phyloP scores from a whole-genome alignment of 257 asterid genomes.

The Solanum chmielewskii region DNA sequence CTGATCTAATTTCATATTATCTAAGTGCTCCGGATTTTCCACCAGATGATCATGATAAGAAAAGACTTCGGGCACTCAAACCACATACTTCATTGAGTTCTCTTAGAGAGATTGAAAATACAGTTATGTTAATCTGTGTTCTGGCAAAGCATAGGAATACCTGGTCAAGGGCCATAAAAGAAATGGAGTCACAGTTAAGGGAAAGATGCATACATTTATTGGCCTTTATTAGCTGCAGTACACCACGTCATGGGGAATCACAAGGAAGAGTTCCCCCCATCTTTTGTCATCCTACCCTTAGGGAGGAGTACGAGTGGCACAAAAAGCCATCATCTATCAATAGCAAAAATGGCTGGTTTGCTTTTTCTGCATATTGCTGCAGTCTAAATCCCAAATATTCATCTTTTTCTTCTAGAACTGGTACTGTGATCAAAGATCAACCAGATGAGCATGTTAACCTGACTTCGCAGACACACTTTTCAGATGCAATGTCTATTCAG shows the following conservation, averaged over 20 bases:
- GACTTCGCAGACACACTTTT: conserved; percentile 40
- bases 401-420: conserved; percentile 27
- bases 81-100: conserved; percentile 48
- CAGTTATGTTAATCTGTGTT: conserved; percentile 60
- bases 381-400: conserved; percentile 35
- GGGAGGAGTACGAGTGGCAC: conserved; percentile 78
- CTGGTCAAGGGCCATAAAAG: conserved; percentile 67
- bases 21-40: conserved; percentile 83
- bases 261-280: conserved; percentile 41
- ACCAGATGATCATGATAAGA: conserved; percentile 52
- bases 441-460: conserved; percentile 13
- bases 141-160: conserved; percentile 58
- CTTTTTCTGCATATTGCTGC: conserved; percentile 72
- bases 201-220: conserved; percentile 78
- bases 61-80: conserved; percentile 66
- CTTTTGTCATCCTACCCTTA: conserved; percentile 46
- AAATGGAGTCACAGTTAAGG: conserved; percentile 65
- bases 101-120: conserved; percentile 71
- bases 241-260: conserved; percentile 64
- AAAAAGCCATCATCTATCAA: conserved; percentile 57
- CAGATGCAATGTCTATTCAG: conserved; percentile 67
- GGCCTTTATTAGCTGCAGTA: conserved; percentile 79
- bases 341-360: conserved; percentile 88
- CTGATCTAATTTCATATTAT: conserved; percentile 48
- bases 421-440: conserved; percentile 45